Conservation (phyloP, 306 rosid genomes). For the Senna tora region DNA sequence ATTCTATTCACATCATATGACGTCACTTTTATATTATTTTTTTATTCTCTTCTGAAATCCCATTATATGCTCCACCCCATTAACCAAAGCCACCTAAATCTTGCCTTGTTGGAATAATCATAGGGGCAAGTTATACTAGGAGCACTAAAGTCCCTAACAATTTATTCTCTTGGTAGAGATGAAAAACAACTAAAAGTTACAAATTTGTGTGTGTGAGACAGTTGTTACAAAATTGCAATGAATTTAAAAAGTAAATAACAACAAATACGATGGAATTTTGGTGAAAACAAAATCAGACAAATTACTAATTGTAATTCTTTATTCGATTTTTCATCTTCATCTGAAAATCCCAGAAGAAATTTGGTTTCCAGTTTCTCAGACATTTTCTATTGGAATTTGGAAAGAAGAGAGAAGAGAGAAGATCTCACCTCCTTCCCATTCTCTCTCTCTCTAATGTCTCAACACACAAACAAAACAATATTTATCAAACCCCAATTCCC, state of each 20-base stretch:
- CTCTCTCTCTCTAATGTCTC: constrained; percentile 11
- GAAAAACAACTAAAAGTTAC: not conserved
- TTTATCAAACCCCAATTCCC: constrained; percentile 56
- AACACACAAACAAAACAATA: constrained; percentile 40
- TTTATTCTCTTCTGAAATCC: no score
- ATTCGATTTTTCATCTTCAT: not conserved
- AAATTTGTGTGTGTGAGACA: not conserved
- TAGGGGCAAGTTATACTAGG: not conserved
- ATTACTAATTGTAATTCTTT: no score
- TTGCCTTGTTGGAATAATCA: not conserved
- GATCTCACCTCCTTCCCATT: constrained; percentile 15
- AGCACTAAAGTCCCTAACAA: not conserved
- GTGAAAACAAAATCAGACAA: not conserved
- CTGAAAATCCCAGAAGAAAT: constrained; percentile 27
- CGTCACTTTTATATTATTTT: no score
- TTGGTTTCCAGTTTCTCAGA: constrained; percentile 35
- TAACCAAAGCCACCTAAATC: no score
- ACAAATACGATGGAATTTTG: not conserved
- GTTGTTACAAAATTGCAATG: not conserved
- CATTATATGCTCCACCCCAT: no score
- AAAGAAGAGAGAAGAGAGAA: constrained; percentile 3
- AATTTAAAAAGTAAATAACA: not conserved
- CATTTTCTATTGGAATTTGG: constrained; percentile 37
- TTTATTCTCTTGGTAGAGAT: not conserved
- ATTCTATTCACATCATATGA: no score